A percentile compares a stretch with the other conserved stretches of the same genome.
These are phyloP conservation scores for Suillus lakei DNA, from an alignment of 768 basidiomycete species.

Conservation along the genomic window DNA sequence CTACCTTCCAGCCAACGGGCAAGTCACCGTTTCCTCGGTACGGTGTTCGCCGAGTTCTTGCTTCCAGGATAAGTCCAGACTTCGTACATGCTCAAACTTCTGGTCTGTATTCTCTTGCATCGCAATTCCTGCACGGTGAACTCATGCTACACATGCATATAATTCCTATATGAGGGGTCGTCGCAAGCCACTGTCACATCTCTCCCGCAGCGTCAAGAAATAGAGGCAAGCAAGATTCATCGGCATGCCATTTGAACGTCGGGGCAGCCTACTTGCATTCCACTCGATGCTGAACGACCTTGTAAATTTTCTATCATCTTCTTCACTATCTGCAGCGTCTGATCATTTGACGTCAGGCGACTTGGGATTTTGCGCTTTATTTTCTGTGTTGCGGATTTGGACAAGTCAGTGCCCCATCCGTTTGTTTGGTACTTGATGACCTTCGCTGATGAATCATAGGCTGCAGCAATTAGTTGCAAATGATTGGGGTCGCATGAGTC, in stretches of 20 bases:
- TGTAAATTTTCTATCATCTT: neutral
- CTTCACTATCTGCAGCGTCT: neutral
- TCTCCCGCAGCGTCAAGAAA: neutral
- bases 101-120: neutral
- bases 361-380: no score
- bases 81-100: neutral
- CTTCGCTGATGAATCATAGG: neutral
- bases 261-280: neutral
- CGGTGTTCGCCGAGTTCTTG: neutral
- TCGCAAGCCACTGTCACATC: neutral
- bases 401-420: neutral
- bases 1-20: neutral
- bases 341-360: neutral
- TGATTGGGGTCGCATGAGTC: no score
- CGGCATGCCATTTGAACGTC: neutral
- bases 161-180: neutral
- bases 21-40: neutral
- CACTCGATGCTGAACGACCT: neutral
- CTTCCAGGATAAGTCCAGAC: neutral
- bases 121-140: neutral
- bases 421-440: neutral
- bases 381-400: no score
- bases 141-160: neutral
- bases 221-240: neutral
- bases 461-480: no score